A percentile compares a stretch with the other conserved stretches of the same genome.
Conservation (phyloP, 768 basidiomycete genomes). For the Boletus sp. region DNA sequence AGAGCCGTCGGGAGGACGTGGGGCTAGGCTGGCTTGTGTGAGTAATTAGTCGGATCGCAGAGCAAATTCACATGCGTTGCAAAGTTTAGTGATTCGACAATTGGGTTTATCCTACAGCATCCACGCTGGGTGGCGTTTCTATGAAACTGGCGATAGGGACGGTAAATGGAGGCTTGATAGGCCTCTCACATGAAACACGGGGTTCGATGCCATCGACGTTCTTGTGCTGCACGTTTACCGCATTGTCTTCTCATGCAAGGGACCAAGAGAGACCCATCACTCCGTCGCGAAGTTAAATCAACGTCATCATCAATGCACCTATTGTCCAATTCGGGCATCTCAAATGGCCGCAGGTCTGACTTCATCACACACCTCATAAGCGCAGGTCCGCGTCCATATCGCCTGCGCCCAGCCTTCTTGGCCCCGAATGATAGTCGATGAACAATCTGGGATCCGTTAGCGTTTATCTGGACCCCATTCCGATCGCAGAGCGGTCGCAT, state of each 20-base stretch:
- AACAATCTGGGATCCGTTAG: background rate
- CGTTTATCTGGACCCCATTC: conserved; percentile 6
- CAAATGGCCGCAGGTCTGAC: background rate
- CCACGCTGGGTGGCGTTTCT: conserved; percentile 10
- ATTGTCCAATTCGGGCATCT: background rate
- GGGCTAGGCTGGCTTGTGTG: conserved; percentile 25
- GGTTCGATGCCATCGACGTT: conserved; percentile 11
- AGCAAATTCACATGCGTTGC: conserved; percentile 12
- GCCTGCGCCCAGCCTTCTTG: background rate
- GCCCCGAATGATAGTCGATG: background rate
- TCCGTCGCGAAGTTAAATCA: conserved; percentile 16
- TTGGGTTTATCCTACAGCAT: conserved; percentile 1
- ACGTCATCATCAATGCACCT: conserved; percentile 17
- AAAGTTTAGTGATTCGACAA: conserved; percentile 11
- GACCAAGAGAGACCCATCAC: conserved; percentile 10
- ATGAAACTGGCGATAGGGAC: conserved; percentile 11
- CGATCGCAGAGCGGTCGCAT: conserved; percentile 10
- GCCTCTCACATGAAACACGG: conserved; percentile 18
- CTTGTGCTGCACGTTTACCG: conserved; percentile 21
- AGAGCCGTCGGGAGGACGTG: conserved; percentile 51
- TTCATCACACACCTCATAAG: background rate
- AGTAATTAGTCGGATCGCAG: conserved; percentile 8
- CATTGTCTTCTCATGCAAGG: conserved; percentile 21
- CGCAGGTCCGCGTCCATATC: background rate
- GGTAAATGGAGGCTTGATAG: conserved; percentile 2